Evolutionary conservation across 2,329 filamentous ascomycete species (phyloP).

Genomic region (Fusarium albidum): DNA sequence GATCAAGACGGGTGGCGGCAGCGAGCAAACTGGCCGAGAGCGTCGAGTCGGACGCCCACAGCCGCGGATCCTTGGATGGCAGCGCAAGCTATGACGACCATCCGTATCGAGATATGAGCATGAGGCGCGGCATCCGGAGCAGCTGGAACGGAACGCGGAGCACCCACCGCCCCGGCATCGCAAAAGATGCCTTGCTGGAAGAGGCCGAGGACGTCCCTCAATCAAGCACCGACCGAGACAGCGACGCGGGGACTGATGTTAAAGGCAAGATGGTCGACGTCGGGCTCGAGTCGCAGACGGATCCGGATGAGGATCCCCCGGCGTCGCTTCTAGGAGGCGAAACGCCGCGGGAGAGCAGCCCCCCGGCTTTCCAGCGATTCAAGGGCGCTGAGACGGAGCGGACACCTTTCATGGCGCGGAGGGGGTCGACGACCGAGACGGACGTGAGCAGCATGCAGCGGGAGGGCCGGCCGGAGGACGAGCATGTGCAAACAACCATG

Average conservation of each 20-base stretch:
- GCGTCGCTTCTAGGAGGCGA: conserved; percentile 65
- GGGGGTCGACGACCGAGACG: conserved; percentile 55
- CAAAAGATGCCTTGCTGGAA: conserved; percentile 48
- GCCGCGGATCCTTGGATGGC: conserved; percentile 47
- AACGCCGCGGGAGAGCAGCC: conserved; percentile 58
- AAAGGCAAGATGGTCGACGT: conserved; percentile 85
- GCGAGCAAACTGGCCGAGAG: conserved; percentile 85
- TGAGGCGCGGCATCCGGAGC: conserved; percentile 65
- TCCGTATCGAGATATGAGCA: conserved; percentile 56
- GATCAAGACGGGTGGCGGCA: conserved; percentile 87
- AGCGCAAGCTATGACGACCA: conserved; percentile 41
- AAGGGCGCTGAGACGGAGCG: conserved; percentile 48
- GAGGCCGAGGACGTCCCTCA: conserved; percentile 52
- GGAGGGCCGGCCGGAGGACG: conserved; percentile 48
- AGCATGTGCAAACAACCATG: conserved; percentile 52
- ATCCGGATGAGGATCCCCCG: conserved; percentile 65
- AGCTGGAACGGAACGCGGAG: conserved; percentile 69
- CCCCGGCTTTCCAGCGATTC: conserved; percentile 71
- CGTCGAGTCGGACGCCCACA: conserved; percentile 73
- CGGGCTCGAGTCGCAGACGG: conserved; percentile 75
- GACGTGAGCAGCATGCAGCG: conserved; percentile 52
- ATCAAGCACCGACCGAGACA: conserved; percentile 43
- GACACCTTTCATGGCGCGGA: conserved; percentile 50
- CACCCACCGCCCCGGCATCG: conserved; percentile 39
- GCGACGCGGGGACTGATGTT: conserved; percentile 42